phyloP scores from a whole-genome alignment of 441 rosid species.

The Jatropha multifida region DNA sequence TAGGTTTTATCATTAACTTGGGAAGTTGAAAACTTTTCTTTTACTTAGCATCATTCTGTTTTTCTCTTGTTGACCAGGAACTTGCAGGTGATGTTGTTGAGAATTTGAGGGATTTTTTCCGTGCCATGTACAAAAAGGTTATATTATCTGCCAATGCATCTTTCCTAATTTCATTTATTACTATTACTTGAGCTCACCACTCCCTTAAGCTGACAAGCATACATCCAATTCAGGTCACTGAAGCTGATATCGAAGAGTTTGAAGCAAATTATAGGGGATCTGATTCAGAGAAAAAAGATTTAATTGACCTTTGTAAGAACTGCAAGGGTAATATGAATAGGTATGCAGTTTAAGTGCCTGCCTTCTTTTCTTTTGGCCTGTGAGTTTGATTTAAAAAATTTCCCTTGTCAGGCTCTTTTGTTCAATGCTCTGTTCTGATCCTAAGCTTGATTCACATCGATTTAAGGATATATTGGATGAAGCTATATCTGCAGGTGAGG shows the following conservation, averaged over 20 bases:
- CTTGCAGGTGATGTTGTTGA: slow-evolving; percentile 75
- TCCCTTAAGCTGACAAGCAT: slow-evolving; percentile 1
- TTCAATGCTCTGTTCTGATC: slow-evolving; percentile 89
- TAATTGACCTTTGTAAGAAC: slow-evolving; percentile 63
- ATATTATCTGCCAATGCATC: neutral
- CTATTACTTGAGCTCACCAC: slow-evolving; percentile 6
- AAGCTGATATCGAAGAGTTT: slow-evolving; percentile 84
- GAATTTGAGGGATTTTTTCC: slow-evolving; percentile 67
- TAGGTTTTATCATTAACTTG: neutral
- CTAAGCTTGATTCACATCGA: slow-evolving; percentile 91
- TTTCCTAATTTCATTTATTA: slow-evolving; percentile 6
- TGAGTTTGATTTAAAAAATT: slow-evolving; percentile 14
- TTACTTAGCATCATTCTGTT: neutral
- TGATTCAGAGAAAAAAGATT: slow-evolving; percentile 83
- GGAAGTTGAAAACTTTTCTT: neutral
- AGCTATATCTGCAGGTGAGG: slow-evolving; percentile 65
- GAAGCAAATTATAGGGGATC: slow-evolving; percentile 91
- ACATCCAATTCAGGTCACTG: slow-evolving; percentile 61
- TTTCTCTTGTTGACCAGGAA: slow-evolving; percentile 48
- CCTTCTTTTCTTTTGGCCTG: slow-evolving; percentile 8
- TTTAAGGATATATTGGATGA: slow-evolving; percentile 75
- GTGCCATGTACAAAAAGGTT: slow-evolving; percentile 80
- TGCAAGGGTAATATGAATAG: slow-evolving; percentile 78
- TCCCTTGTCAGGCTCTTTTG: slow-evolving; percentile 65
- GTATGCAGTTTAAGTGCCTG: slow-evolving; percentile 29